Base-by-base conservation (phyloP, 352 stramenopile species). In the Phytophthora melonis region DNA sequence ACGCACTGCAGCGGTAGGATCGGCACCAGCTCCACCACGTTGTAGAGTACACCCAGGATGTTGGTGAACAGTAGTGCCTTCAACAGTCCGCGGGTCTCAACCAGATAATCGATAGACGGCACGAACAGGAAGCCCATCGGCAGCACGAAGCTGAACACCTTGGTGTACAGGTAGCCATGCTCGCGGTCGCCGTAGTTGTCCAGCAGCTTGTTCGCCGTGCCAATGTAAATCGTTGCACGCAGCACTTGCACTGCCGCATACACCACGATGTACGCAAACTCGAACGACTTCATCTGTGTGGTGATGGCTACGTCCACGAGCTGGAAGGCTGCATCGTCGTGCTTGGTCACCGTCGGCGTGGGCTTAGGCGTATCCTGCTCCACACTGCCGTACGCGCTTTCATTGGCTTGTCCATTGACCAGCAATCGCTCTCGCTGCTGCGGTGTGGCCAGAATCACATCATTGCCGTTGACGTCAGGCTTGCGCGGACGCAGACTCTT, bases 111-210 rank as follows among this genome's bases (percentile, higher is more conserved):
- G 61, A 97, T 97, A 3, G 74, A 86, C 14, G 90, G 90, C 2
- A 97, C 89, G 58, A 96, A 96, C 3, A 97, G 41, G 52, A 97
- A 95, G 0, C 90, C 89, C 49, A 96, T 73, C 7, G 90, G 90
- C 23, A 97, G 74, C 43, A 96, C 78, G 39, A 97, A 87, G 71
- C 88, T 93, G 65, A 97, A 97, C 49, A 94, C 77, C 66, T 97
- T 94, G 30, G 90, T 96, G 77, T 92, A 97, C 1, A 95, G 27
- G 64, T 85, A 93, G 34, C 74, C 79, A 34, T 83, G 56, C 13
- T 81, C 74, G n/a, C 63, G 74, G 61, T 97, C 89, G 21, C 90
- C 90, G 34, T 95, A 95, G 70, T 95, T 94, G 1, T 91, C 82
- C 11, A 97, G 77, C 53, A 93, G 65, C 55, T 97, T 94, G 78